These are phyloP conservation scores for Penicillium chermesinum DNA, from an alignment of 495 filamentous ascomycete genomes.

Conservation along the genomic window DNA sequence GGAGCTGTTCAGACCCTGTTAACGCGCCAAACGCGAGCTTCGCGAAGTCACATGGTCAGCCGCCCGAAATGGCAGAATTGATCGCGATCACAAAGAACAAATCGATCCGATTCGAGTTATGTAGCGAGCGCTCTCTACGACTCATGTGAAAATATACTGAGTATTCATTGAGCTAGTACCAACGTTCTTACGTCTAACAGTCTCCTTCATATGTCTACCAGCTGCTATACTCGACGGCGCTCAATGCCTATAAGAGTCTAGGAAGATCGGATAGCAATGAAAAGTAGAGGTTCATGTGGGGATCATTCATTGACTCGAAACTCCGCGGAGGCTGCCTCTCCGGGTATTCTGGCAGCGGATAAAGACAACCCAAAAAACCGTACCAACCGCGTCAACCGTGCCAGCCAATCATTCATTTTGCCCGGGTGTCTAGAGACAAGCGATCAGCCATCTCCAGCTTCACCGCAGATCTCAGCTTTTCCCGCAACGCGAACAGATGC, in stretches of 20 bases:
- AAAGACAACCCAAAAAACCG: neutral
- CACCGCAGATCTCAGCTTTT: constrained; percentile 58
- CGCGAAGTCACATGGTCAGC: constrained; percentile 44
- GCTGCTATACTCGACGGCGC: too few relatives aligned
- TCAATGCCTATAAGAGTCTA: too few relatives aligned
- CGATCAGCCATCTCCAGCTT: constrained; percentile 60
- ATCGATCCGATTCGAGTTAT: too few relatives aligned
- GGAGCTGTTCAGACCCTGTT: neutral
- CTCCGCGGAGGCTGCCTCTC: constrained; percentile 21
- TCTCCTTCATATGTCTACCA: too few relatives aligned
- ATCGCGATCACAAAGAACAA: neutral
- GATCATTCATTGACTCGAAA: neutral
- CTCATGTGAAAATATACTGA: too few relatives aligned
- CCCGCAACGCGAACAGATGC: constrained; percentile 56
- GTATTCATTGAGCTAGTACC: too few relatives aligned
- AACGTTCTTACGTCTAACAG: too few relatives aligned
- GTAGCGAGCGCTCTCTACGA: too few relatives aligned
- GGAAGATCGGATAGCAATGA: too few relatives aligned
- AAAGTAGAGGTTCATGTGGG: too few relatives aligned
- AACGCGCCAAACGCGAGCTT: constrained; percentile 22
- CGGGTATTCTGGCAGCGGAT: constrained; percentile 23
- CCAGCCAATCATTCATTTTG: constrained; percentile 36
- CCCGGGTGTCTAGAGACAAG: constrained; percentile 60
- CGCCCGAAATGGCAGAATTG: constrained; percentile 8
- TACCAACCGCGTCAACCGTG: too few relatives aligned